Percentiles rank a stretch among this genome's conserved stretches.
phyloP scores from a whole-genome alignment of 345 rosid genomes.

The Salix brachista region DNA sequence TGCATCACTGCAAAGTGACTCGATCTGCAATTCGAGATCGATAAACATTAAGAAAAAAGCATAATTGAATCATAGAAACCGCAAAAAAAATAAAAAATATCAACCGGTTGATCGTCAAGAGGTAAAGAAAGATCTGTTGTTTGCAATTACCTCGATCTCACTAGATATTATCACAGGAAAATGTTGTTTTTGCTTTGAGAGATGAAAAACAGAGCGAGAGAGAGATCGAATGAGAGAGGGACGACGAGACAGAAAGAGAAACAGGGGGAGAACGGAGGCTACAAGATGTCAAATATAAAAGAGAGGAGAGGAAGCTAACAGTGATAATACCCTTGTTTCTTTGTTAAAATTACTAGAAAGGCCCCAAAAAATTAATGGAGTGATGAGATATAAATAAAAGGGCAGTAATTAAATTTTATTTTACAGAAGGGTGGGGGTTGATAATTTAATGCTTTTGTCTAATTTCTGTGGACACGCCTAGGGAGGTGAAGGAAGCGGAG shows the following conservation, averaged over 20 bases:
- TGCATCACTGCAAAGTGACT: neutral
- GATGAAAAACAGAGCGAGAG: neutral
- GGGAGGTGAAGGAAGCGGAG: too few relatives aligned
- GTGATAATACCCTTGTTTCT: conserved; percentile 10
- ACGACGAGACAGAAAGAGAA: conserved; percentile 1
- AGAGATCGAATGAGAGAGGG: neutral
- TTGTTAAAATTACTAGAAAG: neutral
- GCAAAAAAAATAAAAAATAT: neutral
- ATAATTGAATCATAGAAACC: neutral
- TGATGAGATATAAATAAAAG: too few relatives aligned
- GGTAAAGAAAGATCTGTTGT: neutral
- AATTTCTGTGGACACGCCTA: neutral
- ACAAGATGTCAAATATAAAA: too few relatives aligned
- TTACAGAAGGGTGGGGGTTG: neutral
- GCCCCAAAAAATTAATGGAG: neutral
- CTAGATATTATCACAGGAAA: neutral
- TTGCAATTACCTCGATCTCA: conserved; percentile 12
- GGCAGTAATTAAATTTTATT: neutral
- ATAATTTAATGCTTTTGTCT: neutral
- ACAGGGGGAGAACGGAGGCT: neutral
- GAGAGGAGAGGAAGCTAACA: neutral
- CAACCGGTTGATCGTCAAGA: neutral
- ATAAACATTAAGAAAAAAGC: neutral
- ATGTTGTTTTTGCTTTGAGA: neutral
- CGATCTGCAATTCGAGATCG: neutral